Conservation (phyloP, 1,284 basidiomycete genomes). For the Hypsizygus ulmarius region DNA sequence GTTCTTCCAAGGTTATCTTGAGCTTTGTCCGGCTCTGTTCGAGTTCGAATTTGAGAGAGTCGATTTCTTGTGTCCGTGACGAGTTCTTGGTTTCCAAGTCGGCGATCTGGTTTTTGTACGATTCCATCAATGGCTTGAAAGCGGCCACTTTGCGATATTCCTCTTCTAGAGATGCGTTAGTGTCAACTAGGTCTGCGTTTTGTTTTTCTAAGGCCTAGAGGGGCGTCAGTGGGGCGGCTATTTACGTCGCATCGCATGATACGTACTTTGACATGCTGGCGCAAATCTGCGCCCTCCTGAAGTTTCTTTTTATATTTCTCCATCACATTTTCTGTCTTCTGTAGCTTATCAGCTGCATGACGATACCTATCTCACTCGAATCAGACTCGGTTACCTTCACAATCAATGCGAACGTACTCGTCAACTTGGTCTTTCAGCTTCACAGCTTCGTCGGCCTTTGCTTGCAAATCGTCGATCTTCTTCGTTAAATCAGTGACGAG, state of each 20-base stretch:
- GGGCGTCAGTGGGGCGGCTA: not conserved
- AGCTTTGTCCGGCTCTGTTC: slow-evolving; percentile 72
- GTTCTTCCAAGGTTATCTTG: slow-evolving; percentile 66
- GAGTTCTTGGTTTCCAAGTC: slow-evolving; percentile 76
- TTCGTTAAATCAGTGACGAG: slow-evolving; percentile 72
- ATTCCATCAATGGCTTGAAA: slow-evolving; percentile 89
- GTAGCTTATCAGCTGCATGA: slow-evolving; percentile 86
- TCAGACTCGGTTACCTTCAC: not conserved
- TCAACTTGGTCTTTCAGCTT: slow-evolving; percentile 92
- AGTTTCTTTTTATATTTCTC: slow-evolving; percentile 99
- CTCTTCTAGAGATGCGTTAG: slow-evolving; percentile 87
- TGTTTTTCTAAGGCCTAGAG: slow-evolving; percentile 83
- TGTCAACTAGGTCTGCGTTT: slow-evolving; percentile 88
- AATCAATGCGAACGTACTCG: slow-evolving; percentile 57
- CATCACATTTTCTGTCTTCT: slow-evolving; percentile 96
- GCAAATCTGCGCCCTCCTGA: slow-evolving; percentile 88
- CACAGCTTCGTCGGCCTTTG: slow-evolving; percentile 71
- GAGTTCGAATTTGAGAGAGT: slow-evolving; percentile 72
- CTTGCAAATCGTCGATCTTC: slow-evolving; percentile 81
- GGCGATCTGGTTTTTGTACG: slow-evolving; percentile 85
- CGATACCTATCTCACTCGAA: slow-evolving; percentile 57
- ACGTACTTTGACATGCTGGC: slow-evolving; percentile 79
- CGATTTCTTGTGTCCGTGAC: slow-evolving; percentile 65
- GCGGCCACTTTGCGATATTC: slow-evolving; percentile 85
- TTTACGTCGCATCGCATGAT: not conserved